Evolutionary conservation across 2,329 filamentous ascomycete species (phyloP), one percentile per base, ranked within the genome.

Genomic region (Sporothrix schenckii): DNA sequence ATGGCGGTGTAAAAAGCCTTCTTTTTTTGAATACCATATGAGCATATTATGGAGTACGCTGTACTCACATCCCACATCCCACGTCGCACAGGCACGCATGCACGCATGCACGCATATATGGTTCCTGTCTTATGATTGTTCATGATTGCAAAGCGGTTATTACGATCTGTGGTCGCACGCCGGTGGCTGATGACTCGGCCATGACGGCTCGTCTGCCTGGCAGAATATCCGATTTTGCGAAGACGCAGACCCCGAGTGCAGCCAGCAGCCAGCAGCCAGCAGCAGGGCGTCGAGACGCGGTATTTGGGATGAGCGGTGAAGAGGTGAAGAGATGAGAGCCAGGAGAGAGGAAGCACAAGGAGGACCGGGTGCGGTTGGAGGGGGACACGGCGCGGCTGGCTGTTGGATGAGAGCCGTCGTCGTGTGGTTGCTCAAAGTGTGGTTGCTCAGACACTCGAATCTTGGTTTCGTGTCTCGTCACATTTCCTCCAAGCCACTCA

Each of bases 221-320:
- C 5, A 50, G 19, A 19, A 7, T n/a, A 50, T 6, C 61, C 61
- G 24, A 44, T 65, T 50, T 50, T 65, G 61, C 44, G 24, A 30
- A 30, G 21, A n/a, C 30, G 24, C 44, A 16, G 5, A 63, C 10
- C 44, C 24, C 14, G 34, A 34, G 34, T 34, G 3, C 44, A 50
- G 61, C 44, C 61, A 65, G 34, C 44, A 47, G 50, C 65, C 24
- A 24, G 34, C 44, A 50, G 61, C 44, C 61, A 65, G 34, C 44
- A 47, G 50, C 65, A 56, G 50, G 34, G 34, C 65, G 52, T 49
- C 50, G 11, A 16, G 34, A 50, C 27, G 54, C 27, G 66, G 52
- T 39, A 16, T 4, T 27, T 61, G 27, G 41, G 67, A 69, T 61
- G 54, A 61, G 67, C 67, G 67, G 67, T 69, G 67, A 69, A 13